Percentiles rank a stretch among this genome's conserved stretches.
Conservation (phyloP, 2,329 filamentous ascomycete genomes). For the Sclerotinia spermophila region DNA sequence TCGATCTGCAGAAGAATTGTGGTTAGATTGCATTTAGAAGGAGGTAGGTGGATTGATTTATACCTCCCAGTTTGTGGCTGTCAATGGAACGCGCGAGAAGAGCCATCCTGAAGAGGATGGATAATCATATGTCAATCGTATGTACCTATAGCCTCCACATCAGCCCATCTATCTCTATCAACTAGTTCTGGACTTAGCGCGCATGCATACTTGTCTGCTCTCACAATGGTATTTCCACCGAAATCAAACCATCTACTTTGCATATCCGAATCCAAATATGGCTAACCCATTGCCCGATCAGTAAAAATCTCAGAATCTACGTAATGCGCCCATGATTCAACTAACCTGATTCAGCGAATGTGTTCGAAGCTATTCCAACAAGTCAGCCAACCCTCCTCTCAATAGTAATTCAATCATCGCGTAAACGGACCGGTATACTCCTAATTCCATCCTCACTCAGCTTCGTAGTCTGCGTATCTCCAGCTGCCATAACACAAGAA, state of each 20-base stretch:
- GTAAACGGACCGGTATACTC: slow-evolving; percentile 57
- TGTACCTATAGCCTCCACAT: slow-evolving; percentile 58
- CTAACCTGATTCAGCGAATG: slow-evolving; percentile 74
- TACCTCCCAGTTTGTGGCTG: slow-evolving; percentile 96
- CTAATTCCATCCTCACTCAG: slow-evolving; percentile 47
- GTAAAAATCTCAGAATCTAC: slow-evolving; percentile 3
- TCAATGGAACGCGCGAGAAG: slow-evolving; percentile 89
- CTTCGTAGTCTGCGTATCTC: slow-evolving; percentile 38
- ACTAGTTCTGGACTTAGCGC: background rate
- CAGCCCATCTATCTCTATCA: slow-evolving; percentile 22
- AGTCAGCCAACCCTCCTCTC: slow-evolving; percentile 8
- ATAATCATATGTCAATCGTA: slow-evolving; percentile 86
- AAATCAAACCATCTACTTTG: slow-evolving; percentile 99
- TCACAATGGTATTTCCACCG: slow-evolving; percentile 87
- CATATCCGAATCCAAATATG: slow-evolving; percentile 97
- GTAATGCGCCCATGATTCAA: background rate
- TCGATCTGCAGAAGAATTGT: slow-evolving; percentile 57
- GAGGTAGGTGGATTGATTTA: slow-evolving; percentile 18
- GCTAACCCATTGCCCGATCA: slow-evolving; percentile 49
- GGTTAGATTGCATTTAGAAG: slow-evolving; percentile 7
- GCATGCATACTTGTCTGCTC: slow-evolving; percentile 60
- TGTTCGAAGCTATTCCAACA: slow-evolving; percentile 66
- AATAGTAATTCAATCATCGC: background rate
- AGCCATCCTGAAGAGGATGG: slow-evolving; percentile 90
- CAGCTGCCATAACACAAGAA: slow-evolving; percentile 36